A percentile compares a stretch with the other conserved stretches of the same genome.
These are phyloP conservation scores for Sordariomycetes sp. DNA, from an alignment of 2,329 filamentous ascomycete genomes.

Conservation along the genomic window DNA sequence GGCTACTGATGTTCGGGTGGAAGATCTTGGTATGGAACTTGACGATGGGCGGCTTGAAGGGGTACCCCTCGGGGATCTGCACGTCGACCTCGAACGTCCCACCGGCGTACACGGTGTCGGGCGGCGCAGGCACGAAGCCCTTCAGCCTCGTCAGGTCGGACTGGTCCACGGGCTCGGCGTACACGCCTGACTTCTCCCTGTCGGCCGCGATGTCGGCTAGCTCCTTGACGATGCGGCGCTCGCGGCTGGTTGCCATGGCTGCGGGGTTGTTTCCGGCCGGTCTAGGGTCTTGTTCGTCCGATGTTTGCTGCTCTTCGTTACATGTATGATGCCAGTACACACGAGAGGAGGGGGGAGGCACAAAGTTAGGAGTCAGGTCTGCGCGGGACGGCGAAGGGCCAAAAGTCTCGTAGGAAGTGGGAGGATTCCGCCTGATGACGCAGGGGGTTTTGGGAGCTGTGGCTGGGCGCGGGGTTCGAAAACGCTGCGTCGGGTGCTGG, in stretches of 20 bases:
- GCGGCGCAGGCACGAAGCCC: slow-evolving; percentile 74
- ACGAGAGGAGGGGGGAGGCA: too few species aligned
- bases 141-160: slow-evolving; percentile 70
- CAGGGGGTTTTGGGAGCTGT: too few species aligned
- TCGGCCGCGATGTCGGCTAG: slow-evolving; percentile 64
- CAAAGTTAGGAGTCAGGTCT: too few species aligned
- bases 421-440: too few species aligned
- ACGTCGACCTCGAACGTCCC: slow-evolving; percentile 77
- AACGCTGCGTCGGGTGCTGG: too few species aligned
- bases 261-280: too few species aligned
- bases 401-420: too few species aligned
- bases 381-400: too few species aligned
- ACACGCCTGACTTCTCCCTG: slow-evolving; percentile 59
- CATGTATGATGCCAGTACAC: too few species aligned
- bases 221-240: slow-evolving; percentile 60
- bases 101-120: slow-evolving; percentile 86
- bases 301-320: too few species aligned
- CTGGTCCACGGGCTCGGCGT: slow-evolving; percentile 48
- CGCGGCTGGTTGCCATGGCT: slow-evolving; percentile 34
- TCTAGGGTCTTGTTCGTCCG: too few species aligned
- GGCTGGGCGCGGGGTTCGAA: too few species aligned
- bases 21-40: slow-evolving; percentile 87
- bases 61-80: slow-evolving; percentile 75
- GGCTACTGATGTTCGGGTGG: slow-evolving; percentile 94
- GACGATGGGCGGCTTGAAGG: slow-evolving; percentile 86